Percentiles rank a stretch among this genome's conserved stretches.
Evolutionary conservation across 805 yeast genomes (phyloP).

Genomic region (Cyberlindnera maclurae): DNA sequence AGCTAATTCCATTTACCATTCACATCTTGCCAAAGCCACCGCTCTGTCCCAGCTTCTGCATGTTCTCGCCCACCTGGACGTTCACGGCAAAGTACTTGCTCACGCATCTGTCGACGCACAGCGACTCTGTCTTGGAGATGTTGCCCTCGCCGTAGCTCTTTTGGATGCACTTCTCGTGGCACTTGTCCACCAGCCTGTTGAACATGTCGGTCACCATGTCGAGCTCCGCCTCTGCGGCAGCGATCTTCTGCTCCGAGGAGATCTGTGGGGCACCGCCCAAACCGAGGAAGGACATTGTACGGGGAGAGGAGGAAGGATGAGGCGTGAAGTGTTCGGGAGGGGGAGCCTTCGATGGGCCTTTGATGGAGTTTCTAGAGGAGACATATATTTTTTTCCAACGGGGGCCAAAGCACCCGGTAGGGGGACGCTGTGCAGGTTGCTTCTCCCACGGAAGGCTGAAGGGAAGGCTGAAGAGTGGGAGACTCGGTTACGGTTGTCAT

Average conservation of each 20-base stretch:
- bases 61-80: slow-evolving; percentile 84
- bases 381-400: no score
- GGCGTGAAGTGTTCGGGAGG: no score
- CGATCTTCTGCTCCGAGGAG: slow-evolving; percentile 66
- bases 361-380: no score
- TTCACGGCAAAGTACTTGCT: slow-evolving; percentile 91
- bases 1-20: slow-evolving; percentile 5
- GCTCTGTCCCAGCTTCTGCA: slow-evolving; percentile 44
- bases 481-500: no score
- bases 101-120: slow-evolving; percentile 93
- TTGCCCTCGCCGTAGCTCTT: slow-evolving; percentile 58
- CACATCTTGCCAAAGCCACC: slow-evolving; percentile 30
- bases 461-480: no score
- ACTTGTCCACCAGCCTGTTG: slow-evolving; percentile 82
- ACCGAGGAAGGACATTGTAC: slow-evolving; percentile 69
- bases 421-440: background rate
- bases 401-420: no score
- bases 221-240: slow-evolving; percentile 93
- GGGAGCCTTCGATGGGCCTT: no score
- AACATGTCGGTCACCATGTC: slow-evolving; percentile 98
- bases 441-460: background rate
- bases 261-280: slow-evolving; percentile 70
- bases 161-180: slow-evolving; percentile 80
- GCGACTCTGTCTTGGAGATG: slow-evolving; percentile 69
- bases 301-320: no score